Evolutionary conservation across 2,329 filamentous ascomycete species (phyloP), one percentile per base, ranked within the genome.

Genomic region (Pseudogymnoascus sp.): DNA sequence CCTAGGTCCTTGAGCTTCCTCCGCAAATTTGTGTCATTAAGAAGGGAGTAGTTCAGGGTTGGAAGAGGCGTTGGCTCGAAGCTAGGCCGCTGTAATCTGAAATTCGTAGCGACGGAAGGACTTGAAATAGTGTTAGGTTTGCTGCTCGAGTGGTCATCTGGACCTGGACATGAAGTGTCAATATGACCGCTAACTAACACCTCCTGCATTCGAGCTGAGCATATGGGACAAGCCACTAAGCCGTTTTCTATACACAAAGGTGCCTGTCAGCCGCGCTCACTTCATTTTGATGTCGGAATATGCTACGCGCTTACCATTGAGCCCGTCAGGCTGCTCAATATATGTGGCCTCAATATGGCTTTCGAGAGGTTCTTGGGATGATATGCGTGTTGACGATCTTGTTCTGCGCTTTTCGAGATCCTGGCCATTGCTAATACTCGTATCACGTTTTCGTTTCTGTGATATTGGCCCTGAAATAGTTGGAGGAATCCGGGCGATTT

Each of bases 1-100:
- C 92, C 91, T 1, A 94, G 79, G 2, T 96, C 91, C 15, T 79
- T 74, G 42, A 99, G 78, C 75, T 96, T 97, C 71, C 90, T 94
- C 58, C 87, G 84, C 60, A 99, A 78, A 2, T 84, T 83, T 0
- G 75, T 78, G 21, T 97, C 93, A 71, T 88, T 96, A n/a, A 96
- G 76, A 72, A 96, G 82, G 21, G 87, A 88, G 74, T 97, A 97
- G 70, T 91, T 94, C 15, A 97, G 80, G 8, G 90, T 85, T 0
- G 94, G 89, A 8, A 97, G 78, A 35, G 89, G 84, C 59, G 91
- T 86, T 67, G 65, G 71, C 36, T 63, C 70, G 36, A 66, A 59
- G 9, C 12, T 59, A 36, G 60, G 60, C 35, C 13, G 33, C 17
- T 59, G 48, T 15, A 33, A 21, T 12, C 48, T 33, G 15, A 33